Base-by-base conservation (phyloP, 768 basidiomycete genomes). In the Termitomyces eurrhizus region DNA sequence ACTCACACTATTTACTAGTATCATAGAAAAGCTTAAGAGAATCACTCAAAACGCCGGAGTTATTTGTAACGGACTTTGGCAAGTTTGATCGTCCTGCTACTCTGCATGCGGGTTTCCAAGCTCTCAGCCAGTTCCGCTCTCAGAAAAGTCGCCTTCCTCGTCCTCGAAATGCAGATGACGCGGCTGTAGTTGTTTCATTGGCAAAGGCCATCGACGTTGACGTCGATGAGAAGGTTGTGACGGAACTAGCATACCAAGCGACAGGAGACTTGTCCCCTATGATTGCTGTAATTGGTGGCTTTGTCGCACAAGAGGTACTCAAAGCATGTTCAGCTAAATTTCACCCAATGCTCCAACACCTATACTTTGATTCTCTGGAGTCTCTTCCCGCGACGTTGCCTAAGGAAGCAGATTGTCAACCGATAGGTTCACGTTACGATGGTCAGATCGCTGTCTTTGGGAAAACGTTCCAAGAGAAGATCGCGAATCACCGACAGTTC, bases 261-360 rank as follows among this genome's bases (percentile, higher is more conserved):
- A 80, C 84, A 12, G 97, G 97, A 3, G 93, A 97, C 68, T 69
- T 99, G 39, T 82, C 95, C 21, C 96, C 97, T 16, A 77, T 98
- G 60, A 85, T 90, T 59, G 96, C 97, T 18, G 94, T 98, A 54
- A 83, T 98, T 61, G 97, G 97, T 64, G 97, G 94, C 4, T 98
- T 98, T 69, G 94, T 98, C 57, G 97, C 96, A 8, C 97, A 99
- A 73, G 97, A 99, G 71, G 92, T 94, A 24, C 82, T 99, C 66
- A 99, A 99, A 75, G 95, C 96, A 2, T 91, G 89, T 74, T 95
- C 95, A 44, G 93, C 94, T 62, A 99, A 99, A 77, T 99, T 99
- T 80, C 92, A 96, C 68, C 97, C 97, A 1, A 90, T 94, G 83
- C 76, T 94, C 54, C 97, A 99, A 71, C 84, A 92, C 73, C 79